Evolutionary conservation across 2,329 filamentous ascomycete genomes (phyloP).

Genomic region (Paecilomyces sp.): DNA sequence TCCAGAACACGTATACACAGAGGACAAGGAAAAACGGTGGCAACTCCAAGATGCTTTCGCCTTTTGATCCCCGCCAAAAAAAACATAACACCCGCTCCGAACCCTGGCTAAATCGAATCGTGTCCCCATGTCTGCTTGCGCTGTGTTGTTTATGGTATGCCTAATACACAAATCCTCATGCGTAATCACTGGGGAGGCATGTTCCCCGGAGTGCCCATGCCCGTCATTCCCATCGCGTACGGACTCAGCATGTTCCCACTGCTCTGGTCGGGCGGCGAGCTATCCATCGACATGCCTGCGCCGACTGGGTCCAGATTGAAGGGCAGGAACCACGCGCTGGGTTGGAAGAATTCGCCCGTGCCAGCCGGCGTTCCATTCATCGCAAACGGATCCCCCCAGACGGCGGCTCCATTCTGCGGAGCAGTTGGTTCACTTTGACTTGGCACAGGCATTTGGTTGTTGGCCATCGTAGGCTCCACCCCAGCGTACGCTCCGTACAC

Average conservation of each 20-base stretch:
- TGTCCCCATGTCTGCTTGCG: not conserved
- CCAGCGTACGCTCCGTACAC: conserved; percentile 65
- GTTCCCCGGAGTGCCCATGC: conserved; percentile 5
- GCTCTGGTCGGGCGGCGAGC: not conserved
- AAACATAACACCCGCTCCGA: not conserved
- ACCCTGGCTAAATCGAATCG: not conserved
- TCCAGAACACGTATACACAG: not conserved
- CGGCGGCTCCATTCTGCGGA: conserved; percentile 14
- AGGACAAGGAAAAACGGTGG: not conserved
- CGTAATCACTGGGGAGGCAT: not conserved
- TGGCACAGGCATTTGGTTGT: conserved; percentile 21
- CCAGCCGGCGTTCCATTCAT: conserved; percentile 24
- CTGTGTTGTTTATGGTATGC: not conserved
- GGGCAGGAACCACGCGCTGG: conserved; percentile 81
- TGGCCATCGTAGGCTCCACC: conserved; percentile 37
- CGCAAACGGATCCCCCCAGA: conserved; percentile 30
- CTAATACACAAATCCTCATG: not conserved
- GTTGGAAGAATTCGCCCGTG: conserved; percentile 32
- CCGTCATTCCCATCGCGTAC: conserved; percentile 19
- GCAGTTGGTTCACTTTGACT: conserved; percentile 17
- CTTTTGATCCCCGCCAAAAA: not conserved
- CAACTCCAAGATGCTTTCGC: not conserved
- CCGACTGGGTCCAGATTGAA: conserved; percentile 73
- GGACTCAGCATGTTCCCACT: conserved; percentile 16
- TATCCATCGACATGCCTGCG: conserved; percentile 4